Percentiles rank a stretch among this genome's conserved stretches.
phyloP scores from a whole-genome alignment of 768 basidiomycete genomes.

The Piloderma croceum region DNA sequence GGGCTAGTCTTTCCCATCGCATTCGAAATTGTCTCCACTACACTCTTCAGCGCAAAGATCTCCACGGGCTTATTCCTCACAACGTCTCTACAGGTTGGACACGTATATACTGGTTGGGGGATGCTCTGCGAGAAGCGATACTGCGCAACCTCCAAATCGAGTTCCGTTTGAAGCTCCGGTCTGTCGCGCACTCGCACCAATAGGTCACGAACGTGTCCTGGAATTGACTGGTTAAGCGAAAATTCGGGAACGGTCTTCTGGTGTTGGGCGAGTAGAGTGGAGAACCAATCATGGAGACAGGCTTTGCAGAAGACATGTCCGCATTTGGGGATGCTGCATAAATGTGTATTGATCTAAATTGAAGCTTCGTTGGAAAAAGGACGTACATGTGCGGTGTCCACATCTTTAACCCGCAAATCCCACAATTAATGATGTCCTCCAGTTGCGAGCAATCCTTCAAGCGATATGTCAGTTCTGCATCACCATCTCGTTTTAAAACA shows the following conservation, averaged over 20 bases:
- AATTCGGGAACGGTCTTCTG: conserved; percentile 42
- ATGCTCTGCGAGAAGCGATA: conserved; percentile 23
- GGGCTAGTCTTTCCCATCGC: conserved; percentile 46
- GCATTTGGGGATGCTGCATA: conserved; percentile 51
- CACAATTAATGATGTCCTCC: too few species aligned
- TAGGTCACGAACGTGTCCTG: conserved; percentile 2
- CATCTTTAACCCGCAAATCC: too few species aligned
- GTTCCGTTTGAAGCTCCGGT: conserved; percentile 14
- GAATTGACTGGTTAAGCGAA: conserved; percentile 24
- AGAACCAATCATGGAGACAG: conserved; percentile 55
- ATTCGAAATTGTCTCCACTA: conserved; percentile 46
- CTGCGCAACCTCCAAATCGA: conserved; percentile 21
- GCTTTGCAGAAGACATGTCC: conserved; percentile 65
- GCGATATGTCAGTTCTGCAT: too few species aligned
- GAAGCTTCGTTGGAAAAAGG: too few species aligned
- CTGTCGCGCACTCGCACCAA: conserved; percentile 14
- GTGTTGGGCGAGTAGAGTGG: conserved; percentile 44
- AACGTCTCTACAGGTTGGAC: conserved; percentile 57
- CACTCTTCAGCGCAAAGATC: conserved; percentile 53
- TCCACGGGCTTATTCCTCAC: conserved; percentile 51
- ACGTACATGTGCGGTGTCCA: too few species aligned
- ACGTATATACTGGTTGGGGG: conserved; percentile 52
- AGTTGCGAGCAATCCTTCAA: too few species aligned
- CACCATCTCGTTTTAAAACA: too few species aligned
- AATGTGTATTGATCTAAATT: too few species aligned